These are phyloP conservation scores for Mycena albidolilacea DNA, from an alignment of 768 basidiomycete species.

Conservation along the genomic window DNA sequence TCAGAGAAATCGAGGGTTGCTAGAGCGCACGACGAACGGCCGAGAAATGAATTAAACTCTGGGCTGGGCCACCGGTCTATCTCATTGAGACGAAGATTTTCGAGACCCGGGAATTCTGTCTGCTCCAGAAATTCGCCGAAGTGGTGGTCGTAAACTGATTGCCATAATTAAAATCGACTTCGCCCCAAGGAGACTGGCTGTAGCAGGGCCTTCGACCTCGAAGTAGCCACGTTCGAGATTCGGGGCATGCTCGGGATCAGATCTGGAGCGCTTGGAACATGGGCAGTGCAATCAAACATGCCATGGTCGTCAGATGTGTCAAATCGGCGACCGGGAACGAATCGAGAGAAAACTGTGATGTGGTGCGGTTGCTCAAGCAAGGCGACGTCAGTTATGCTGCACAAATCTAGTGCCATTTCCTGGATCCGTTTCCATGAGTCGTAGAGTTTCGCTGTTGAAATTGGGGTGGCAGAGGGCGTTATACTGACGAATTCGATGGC, in stretches of 20 bases:
- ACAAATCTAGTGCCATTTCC: no score
- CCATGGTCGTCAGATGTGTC: conserved; percentile 18
- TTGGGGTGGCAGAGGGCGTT: neutral
- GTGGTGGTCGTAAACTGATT: conserved; percentile 4
- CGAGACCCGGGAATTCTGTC: conserved; percentile 15
- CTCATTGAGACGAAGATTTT: neutral
- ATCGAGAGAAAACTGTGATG: neutral
- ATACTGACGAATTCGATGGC: neutral
- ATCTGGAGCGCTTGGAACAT: conserved; percentile 22
- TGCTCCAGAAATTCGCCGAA: conserved; percentile 28
- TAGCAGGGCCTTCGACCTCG: conserved; percentile 21
- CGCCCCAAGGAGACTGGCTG: conserved; percentile 10
- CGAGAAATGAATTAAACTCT: conserved; percentile 22
- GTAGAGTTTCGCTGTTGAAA: neutral
- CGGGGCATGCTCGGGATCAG: conserved; percentile 13
- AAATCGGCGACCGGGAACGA: conserved; percentile 26
- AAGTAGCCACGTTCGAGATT: conserved; percentile 20
- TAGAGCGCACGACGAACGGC: conserved; percentile 29
- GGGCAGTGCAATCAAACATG: conserved; percentile 15
- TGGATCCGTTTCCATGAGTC: neutral
- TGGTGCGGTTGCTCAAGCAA: neutral
- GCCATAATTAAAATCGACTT: conserved; percentile 2
- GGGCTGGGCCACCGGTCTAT: conserved; percentile 22
- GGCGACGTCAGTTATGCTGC: no score
- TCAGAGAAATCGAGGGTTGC: conserved; percentile 6